Evolutionary conservation across 768 basidiomycete species (phyloP).

Genomic region (Boletales sp.): DNA sequence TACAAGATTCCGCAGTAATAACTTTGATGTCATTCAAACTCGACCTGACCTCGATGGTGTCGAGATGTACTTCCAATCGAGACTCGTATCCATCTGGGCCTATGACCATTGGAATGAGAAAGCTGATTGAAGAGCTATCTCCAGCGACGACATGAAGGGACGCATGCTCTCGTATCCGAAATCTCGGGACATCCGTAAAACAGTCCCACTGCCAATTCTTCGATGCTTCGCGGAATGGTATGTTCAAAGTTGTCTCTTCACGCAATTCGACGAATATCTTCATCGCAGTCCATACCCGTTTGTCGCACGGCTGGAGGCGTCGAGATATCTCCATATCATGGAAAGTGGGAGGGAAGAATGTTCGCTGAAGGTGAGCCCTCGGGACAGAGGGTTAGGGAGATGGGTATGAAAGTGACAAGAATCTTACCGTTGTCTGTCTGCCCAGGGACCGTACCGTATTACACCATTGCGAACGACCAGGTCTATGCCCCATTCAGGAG

Average conservation of each 20-base stretch:
- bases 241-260: conserved; percentile 68
- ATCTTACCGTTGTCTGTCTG: conserved; percentile 82
- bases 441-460: conserved; percentile 92
- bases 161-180: conserved; percentile 59
- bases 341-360: conserved; percentile 83
- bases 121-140: conserved; percentile 81
- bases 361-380: conserved; percentile 72
- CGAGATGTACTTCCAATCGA: conserved; percentile 76
- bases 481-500: conserved; percentile 94
- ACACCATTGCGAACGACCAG: conserved; percentile 72
- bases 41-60: conserved; percentile 71
- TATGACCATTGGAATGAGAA: conserved; percentile 79
- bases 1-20: conserved; percentile 71
- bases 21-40: conserved; percentile 87
- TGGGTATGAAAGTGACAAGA: neutral
- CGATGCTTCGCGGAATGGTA: conserved; percentile 91
- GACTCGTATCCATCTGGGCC: conserved; percentile 74
- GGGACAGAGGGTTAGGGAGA: neutral
- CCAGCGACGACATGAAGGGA: conserved; percentile 73
- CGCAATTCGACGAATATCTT: conserved; percentile 79
- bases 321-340: conserved; percentile 55
- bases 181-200: conserved; percentile 42
- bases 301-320: conserved; percentile 69
- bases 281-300: conserved; percentile 77
- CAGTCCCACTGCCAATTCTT: conserved; percentile 99